Evolutionary conservation across 2,329 filamentous ascomycete species (phyloP).

Genomic region (Ophiosphaerella herpotricha): DNA sequence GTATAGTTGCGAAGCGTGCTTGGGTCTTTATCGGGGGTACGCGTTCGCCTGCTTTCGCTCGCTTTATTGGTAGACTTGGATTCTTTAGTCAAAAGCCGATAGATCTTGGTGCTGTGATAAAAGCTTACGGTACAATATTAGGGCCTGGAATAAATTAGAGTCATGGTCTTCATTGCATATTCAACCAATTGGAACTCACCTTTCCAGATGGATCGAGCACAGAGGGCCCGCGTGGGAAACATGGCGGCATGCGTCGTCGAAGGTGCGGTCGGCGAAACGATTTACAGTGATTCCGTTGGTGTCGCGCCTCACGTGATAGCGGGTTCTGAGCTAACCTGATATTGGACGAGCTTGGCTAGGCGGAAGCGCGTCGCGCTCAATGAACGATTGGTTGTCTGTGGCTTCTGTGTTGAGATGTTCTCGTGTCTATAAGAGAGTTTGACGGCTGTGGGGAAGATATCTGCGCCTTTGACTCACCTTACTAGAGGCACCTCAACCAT

Average conservation of each 20-base stretch:
- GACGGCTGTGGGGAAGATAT: neutral
- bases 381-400: slow-evolving; percentile 3
- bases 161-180: neutral
- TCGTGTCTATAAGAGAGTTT: neutral
- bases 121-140: slow-evolving; percentile 70
- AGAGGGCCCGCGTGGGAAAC: slow-evolving; percentile 67
- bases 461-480: neutral
- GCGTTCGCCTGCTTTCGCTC: slow-evolving; percentile 64
- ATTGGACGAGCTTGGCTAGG: slow-evolving; percentile 24
- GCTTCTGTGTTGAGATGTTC: neutral
- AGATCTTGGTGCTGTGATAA: neutral
- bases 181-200: slow-evolving; percentile 55
- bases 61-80: slow-evolving; percentile 65
- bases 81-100: slow-evolving; percentile 28
- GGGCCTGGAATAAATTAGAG: slow-evolving; percentile 57
- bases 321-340: slow-evolving; percentile 18
- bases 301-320: slow-evolving; percentile 33
- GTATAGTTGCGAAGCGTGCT: slow-evolving; percentile 83
- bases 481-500: neutral
- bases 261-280: slow-evolving; percentile 33
- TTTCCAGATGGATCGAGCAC: slow-evolving; percentile 84
- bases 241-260: slow-evolving; percentile 53
- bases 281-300: slow-evolving; percentile 19
- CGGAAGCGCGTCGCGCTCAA: slow-evolving; percentile 35
- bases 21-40: slow-evolving; percentile 80